These are phyloP conservation scores for Backusella liffmaniae DNA, from an alignment of 192 early-diverging fungal genomes.

Conservation along the genomic window DNA sequence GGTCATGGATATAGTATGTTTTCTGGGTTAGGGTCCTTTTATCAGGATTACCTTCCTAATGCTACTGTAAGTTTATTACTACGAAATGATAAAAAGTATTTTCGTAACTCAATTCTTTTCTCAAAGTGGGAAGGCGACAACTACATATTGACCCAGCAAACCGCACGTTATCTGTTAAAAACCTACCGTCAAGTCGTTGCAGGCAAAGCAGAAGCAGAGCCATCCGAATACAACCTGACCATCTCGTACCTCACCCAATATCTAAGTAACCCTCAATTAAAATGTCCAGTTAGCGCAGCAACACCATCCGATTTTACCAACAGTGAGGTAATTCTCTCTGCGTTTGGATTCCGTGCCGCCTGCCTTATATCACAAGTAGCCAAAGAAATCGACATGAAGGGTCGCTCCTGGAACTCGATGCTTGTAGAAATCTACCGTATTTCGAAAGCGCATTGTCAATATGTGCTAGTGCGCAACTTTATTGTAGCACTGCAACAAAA, in stretches of 20 bases:
- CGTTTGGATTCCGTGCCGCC: conserved; percentile 74
- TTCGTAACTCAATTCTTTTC: background rate
- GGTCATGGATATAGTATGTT: conserved; percentile 77
- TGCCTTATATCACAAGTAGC: conserved; percentile 59
- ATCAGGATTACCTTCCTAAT: conserved; percentile 69
- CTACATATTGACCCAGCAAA: conserved; percentile 85
- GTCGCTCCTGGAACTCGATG: conserved; percentile 74
- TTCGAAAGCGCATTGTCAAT: conserved; percentile 82
- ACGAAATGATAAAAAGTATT: background rate
- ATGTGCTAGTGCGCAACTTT: conserved; percentile 73
- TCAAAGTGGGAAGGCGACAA: conserved; percentile 77
- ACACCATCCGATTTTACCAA: conserved; percentile 53
- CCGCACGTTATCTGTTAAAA: conserved; percentile 74
- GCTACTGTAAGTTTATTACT: conserved; percentile 43
- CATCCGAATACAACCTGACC: conserved; percentile 46
- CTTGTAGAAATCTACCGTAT: conserved; percentile 72
- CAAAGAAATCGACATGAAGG: conserved; percentile 58
- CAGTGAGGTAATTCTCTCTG: conserved; percentile 57
- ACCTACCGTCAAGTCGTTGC: conserved; percentile 56
- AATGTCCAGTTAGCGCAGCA: conserved; percentile 47
- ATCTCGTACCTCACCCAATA: conserved; percentile 46
- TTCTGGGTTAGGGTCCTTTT: conserved; percentile 67
- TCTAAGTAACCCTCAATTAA: conserved; percentile 53
- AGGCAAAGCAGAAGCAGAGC: conserved; percentile 44
- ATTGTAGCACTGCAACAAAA: conserved; percentile 48